Evolutionary conservation across 305 asterid species (phyloP).

Genomic region (Fraxinus angustifolia): DNA sequence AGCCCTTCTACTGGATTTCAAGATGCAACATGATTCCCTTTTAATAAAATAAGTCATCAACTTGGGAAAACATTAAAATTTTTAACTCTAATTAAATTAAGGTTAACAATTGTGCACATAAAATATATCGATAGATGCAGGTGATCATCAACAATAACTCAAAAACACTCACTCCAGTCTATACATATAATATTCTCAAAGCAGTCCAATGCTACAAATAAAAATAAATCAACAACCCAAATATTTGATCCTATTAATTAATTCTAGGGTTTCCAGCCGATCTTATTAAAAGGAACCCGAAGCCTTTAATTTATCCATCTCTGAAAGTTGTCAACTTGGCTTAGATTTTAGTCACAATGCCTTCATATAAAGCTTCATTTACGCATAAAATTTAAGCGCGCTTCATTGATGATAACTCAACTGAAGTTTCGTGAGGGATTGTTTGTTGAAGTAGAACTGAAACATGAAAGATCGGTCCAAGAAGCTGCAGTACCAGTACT

Average conservation of each 20-base stretch:
- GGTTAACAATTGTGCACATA: too few species aligned
- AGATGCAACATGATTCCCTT: too few species aligned
- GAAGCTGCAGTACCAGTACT: neutral
- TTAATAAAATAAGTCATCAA: too few species aligned
- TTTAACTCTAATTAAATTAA: too few species aligned
- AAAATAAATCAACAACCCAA: neutral
- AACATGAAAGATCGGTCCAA: conserved; percentile 10
- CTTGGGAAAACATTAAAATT: too few species aligned
- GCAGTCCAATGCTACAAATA: neutral
- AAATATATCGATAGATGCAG: neutral
- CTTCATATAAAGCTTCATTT: neutral
- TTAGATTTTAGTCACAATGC: neutral
- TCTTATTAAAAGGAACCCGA: neutral
- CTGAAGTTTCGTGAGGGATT: neutral
- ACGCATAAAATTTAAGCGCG: neutral
- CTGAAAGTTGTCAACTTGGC: neutral
- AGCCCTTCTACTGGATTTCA: too few species aligned
- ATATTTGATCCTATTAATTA: neutral
- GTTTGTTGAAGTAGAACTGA: neutral
- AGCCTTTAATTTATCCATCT: neutral
- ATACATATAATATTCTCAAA: neutral
- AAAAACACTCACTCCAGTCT: neutral
- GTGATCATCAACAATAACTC: neutral
- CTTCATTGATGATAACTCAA: neutral
- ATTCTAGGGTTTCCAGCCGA: conserved; percentile 20